These are phyloP conservation scores for Cerioporus squamosus DNA, from an alignment of 1,284 basidiomycete species.

Conservation along the genomic window DNA sequence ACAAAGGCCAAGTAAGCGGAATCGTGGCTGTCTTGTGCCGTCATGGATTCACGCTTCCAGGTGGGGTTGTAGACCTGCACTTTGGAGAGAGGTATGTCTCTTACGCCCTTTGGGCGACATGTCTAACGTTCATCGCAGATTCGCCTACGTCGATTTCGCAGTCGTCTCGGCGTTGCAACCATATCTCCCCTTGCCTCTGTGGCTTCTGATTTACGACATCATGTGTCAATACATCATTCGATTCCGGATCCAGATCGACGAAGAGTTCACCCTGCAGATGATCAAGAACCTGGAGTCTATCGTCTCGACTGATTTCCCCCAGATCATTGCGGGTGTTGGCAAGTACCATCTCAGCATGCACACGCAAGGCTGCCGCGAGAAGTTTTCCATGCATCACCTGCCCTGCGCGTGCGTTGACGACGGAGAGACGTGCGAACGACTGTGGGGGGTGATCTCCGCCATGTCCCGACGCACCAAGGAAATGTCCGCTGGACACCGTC, in stretches of 20 bases:
- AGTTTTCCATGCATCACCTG: slow-evolving; percentile 23
- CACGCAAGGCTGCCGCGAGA: slow-evolving; percentile 15
- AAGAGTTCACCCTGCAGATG: not conserved
- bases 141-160: slow-evolving; percentile 10
- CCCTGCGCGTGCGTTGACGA: slow-evolving; percentile 21
- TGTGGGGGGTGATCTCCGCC: slow-evolving; percentile 21
- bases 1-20: slow-evolving; percentile 1
- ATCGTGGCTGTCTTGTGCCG: not conserved
- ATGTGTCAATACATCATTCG: slow-evolving; percentile 15
- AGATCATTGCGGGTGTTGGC: slow-evolving; percentile 11
- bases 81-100: not conserved
- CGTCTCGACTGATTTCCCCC: not conserved
- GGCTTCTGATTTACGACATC: slow-evolving; percentile 12
- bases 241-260: not conserved
- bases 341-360: slow-evolving; percentile 30
- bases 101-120: too few relatives aligned
- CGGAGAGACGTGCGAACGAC: slow-evolving; percentile 24
- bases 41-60: slow-evolving; percentile 5
- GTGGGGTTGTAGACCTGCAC: slow-evolving; percentile 1
- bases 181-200: not conserved
- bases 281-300: not conserved
- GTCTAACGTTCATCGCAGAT: not conserved
- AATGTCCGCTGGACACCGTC: slow-evolving; percentile 25
- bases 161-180: slow-evolving; percentile 1
- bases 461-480: slow-evolving; percentile 20